Evolutionary conservation across 768 basidiomycete species (phyloP).

Genomic region (Tephrocybe sp.): DNA sequence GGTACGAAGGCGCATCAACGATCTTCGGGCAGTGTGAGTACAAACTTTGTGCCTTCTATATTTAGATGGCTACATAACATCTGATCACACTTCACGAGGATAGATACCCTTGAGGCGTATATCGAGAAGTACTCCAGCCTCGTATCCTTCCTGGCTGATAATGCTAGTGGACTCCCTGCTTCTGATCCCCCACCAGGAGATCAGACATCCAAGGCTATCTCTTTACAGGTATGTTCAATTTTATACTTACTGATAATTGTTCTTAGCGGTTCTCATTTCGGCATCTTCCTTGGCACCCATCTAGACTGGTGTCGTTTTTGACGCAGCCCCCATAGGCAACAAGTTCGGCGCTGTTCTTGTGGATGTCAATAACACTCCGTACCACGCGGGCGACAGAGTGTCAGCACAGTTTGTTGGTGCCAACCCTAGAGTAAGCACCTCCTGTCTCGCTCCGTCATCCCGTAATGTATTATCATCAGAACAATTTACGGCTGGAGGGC

Average conservation of each 20-base stretch:
- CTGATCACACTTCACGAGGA: background rate
- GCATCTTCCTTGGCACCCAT: slow-evolving; percentile 2
- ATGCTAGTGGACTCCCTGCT: slow-evolving; percentile 43
- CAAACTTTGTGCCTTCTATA: slow-evolving; percentile 2
- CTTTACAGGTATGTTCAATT: slow-evolving; percentile 48
- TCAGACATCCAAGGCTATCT: slow-evolving; percentile 63
- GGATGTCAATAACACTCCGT: slow-evolving; percentile 51
- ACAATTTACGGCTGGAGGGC: slow-evolving; percentile 70
- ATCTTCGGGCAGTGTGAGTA: slow-evolving; percentile 69
- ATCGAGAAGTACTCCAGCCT: slow-evolving; percentile 72
- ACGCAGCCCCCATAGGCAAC: slow-evolving; percentile 52
- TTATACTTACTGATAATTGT: background rate
- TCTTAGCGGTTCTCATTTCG: background rate
- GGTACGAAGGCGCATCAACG: slow-evolving; percentile 82
- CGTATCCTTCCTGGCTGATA: slow-evolving; percentile 58
- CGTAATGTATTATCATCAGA: slow-evolving; percentile 37
- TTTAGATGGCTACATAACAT: background rate
- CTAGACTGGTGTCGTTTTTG: slow-evolving; percentile 62
- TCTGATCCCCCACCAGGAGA: slow-evolving; percentile 66
- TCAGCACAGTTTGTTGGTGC: slow-evolving; percentile 68
- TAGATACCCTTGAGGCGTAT: slow-evolving; percentile 78
- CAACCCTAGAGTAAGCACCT: slow-evolving; percentile 61
- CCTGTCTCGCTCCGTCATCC: background rate
- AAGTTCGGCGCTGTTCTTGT: slow-evolving; percentile 59
- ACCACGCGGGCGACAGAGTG: slow-evolving; percentile 58